Evolutionary conservation across 2,329 filamentous ascomycete genomes (phyloP), one percentile per base, ranked within the genome.

Genomic region (Fusarium sp.): DNA sequence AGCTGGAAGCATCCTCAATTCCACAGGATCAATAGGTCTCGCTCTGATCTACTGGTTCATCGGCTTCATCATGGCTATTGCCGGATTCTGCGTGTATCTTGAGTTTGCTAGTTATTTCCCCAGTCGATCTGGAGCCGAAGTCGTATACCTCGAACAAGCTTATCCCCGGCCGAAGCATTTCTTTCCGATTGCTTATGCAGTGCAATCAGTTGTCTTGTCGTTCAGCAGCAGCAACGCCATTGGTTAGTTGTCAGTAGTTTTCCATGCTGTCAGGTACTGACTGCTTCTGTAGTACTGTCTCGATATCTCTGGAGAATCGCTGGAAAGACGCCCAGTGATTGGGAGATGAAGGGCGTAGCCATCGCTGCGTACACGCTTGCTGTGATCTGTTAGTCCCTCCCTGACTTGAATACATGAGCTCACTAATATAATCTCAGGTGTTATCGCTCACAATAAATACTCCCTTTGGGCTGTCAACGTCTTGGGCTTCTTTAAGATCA

Each of bases 141-240:
- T 91, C 0, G 90, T 91, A 0, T 93, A 92, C 70, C 84, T 93
- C 1, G 91, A 93, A 73, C 91, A 93, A 76, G 88, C 89, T 0
- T 93, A 87, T 67, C 90, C 90, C 1, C 84, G 89, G 4, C 91
- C 91, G 0, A 86, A 84, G 58, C 91, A 89, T 74, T 85, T 93
- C 65, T 88, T 93, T 53, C 89, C 90, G 0, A 88, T 88, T 0
- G 83, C 89, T 0, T 93, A 90, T 76, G 91, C 91, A 0, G 86
- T 91, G 7, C 88, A 91, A 75, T 86, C 86, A 0, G 88, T 92
- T 4, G 78, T 90, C 3, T 81, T 93, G 14, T 91, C 90, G 0
- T 93, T 92, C 69, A 89, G 87, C 70, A 91, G 89, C 71, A 88
- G 89, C 46, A 92, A 93, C 76, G 85, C 89, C 1, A 87, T 92